Percentiles rank a stretch among this genome's conserved stretches.
These are phyloP conservation scores for Curvularia verruculosa DNA, from an alignment of 2,329 filamentous ascomycete species.

Conservation along the genomic window DNA sequence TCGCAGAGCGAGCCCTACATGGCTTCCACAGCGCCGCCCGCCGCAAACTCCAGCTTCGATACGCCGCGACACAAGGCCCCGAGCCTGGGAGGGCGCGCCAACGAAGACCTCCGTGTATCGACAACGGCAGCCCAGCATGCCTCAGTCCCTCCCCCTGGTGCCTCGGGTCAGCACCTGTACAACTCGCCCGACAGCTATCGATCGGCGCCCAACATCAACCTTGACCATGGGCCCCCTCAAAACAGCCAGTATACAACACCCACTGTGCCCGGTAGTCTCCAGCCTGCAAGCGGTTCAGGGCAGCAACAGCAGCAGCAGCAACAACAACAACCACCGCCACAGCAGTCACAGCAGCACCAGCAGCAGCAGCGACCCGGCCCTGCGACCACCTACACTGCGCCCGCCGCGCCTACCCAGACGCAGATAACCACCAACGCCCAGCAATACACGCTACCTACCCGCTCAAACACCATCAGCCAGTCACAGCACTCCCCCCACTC, in stretches of 20 bases:
- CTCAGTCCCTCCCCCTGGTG: slow-evolving; percentile 50
- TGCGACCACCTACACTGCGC: slow-evolving; percentile 62
- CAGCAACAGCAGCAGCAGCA: slow-evolving; percentile 38
- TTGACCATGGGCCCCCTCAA: slow-evolving; percentile 62
- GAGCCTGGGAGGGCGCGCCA: slow-evolving; percentile 53
- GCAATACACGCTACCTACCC: slow-evolving; percentile 68
- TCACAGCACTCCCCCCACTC: slow-evolving; percentile 49
- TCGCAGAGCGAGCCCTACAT: slow-evolving; percentile 22
- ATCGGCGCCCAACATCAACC: slow-evolving; percentile 61
- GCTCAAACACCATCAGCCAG: slow-evolving; percentile 68
- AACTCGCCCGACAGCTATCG: slow-evolving; percentile 58
- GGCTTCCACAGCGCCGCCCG: slow-evolving; percentile 41
- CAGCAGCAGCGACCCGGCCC: slow-evolving; percentile 59
- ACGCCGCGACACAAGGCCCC: slow-evolving; percentile 55
- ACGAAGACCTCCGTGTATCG: slow-evolving; percentile 64
- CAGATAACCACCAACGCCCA: slow-evolving; percentile 59
- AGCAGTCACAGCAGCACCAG: slow-evolving; percentile 5
- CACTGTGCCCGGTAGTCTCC: slow-evolving; percentile 65
- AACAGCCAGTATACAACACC: slow-evolving; percentile 54
- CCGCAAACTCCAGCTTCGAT: slow-evolving; percentile 56
- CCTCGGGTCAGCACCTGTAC: slow-evolving; percentile 49
- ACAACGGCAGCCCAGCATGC: slow-evolving; percentile 36
- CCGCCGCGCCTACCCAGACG: slow-evolving; percentile 63
- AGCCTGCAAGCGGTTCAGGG: slow-evolving; percentile 55
- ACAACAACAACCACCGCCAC: slow-evolving; percentile 47